These are phyloP conservation scores for Carex littledalei DNA, from an alignment of 176 grass and related monocot species.

Conservation along the genomic window DNA sequence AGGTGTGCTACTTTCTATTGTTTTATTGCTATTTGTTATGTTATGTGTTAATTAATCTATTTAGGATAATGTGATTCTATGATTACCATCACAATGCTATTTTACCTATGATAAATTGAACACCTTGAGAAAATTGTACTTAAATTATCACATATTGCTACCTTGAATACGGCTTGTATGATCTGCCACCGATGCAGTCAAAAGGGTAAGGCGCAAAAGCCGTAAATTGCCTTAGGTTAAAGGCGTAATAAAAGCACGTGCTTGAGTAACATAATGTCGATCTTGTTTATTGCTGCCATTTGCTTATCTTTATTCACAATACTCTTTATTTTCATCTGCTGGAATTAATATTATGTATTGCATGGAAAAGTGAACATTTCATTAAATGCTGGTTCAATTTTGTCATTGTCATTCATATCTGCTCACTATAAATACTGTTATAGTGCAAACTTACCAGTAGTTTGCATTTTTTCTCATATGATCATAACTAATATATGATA, in stretches of 20 bases:
- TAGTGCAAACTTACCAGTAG: not conserved
- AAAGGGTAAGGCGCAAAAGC: not conserved
- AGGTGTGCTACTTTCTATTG: constrained; percentile 36
- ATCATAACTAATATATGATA: not conserved
- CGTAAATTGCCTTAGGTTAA: not conserved
- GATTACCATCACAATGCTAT: not conserved
- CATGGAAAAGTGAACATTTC: not conserved
- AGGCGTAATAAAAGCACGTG: not conserved
- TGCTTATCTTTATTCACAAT: not conserved
- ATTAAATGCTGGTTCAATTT: not conserved
- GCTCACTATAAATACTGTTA: not conserved
- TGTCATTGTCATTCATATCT: not conserved
- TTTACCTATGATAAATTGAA: not conserved
- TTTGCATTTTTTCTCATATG: not conserved
- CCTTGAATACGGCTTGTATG: not conserved
- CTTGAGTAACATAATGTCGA: not conserved
- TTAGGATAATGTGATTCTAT: not conserved
- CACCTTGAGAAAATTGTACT: not conserved
- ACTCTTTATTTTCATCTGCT: not conserved
- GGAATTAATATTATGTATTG: not conserved
- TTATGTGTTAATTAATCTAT: not conserved
- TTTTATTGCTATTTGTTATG: not conserved
- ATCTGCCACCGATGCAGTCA: not conserved
- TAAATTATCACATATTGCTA: not conserved
- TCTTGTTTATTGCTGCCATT: not conserved